Evolutionary conservation across 768 basidiomycete genomes (phyloP).

Genomic region (button mushroom (Agaricus bisporus)): DNA sequence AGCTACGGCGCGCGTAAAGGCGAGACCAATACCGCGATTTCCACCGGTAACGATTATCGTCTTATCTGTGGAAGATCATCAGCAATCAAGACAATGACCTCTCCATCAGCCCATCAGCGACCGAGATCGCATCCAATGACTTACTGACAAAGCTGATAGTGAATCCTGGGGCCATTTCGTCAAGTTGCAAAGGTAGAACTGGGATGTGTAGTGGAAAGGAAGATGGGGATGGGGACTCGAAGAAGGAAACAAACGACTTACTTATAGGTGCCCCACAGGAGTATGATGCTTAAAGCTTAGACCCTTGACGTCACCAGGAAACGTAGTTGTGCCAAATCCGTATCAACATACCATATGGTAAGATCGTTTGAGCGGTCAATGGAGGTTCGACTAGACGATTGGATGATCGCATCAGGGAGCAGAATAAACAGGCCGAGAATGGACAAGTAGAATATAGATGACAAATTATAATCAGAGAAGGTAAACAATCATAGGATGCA

Average conservation of each 20-base stretch:
- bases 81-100: not conserved
- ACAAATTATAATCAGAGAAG: no score
- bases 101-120: no score
- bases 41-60: slow-evolving; percentile 58
- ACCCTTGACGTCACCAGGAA: not conserved
- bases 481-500: no score
- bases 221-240: not conserved
- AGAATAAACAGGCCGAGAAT: no score
- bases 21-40: slow-evolving; percentile 55
- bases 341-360: no score
- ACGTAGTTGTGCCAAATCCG: not conserved
- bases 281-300: not conserved
- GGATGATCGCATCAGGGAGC: no score
- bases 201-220: not conserved
- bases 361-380: no score
- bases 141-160: slow-evolving; percentile 1
- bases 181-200: not conserved
- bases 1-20: slow-evolving; percentile 46
- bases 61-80: slow-evolving; percentile 23
- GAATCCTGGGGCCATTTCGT: not conserved
- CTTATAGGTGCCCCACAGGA: not conserved
- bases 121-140: not conserved
- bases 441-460: no score
- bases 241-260: not conserved
- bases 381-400: no score